Evolutionary conservation across 1,139 yeast genomes (phyloP).

Genomic region (Debaryomyces robertsiae): DNA sequence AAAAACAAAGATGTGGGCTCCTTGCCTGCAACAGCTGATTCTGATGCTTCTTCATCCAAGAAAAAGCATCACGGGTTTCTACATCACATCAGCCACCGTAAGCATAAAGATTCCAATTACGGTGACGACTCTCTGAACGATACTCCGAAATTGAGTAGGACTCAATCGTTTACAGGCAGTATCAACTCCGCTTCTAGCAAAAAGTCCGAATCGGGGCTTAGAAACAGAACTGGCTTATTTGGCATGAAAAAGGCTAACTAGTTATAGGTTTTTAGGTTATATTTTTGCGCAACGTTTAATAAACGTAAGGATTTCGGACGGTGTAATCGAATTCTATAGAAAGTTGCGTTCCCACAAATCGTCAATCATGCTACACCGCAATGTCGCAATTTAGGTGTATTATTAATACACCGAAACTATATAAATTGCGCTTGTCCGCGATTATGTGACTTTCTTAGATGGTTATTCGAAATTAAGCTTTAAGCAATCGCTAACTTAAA

Average conservation of each 20-base stretch:
- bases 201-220: slow-evolving; percentile 12
- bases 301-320: too few relatives aligned
- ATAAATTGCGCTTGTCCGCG: too few relatives aligned
- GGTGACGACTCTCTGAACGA: slow-evolving; percentile 16
- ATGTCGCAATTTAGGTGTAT: too few relatives aligned
- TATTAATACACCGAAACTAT: too few relatives aligned
- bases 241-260: slow-evolving; percentile 13
- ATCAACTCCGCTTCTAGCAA: slow-evolving; percentile 22
- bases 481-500: neutral
- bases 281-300: too few relatives aligned
- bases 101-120: slow-evolving; percentile 17
- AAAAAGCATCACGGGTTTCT: slow-evolving; percentile 30
- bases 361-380: too few relatives aligned
- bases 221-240: slow-evolving; percentile 11
- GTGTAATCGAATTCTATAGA: too few relatives aligned
- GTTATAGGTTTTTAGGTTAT: too few relatives aligned
- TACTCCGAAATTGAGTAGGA: slow-evolving; percentile 17
- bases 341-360: too few relatives aligned
- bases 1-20: slow-evolving; percentile 2
- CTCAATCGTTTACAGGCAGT: slow-evolving; percentile 23
- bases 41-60: slow-evolving; percentile 6
- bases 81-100: slow-evolving; percentile 20
- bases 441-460: too few relatives aligned
- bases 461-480: too few relatives aligned
- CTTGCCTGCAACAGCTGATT: neutral